phyloP scores from a whole-genome alignment of 768 basidiomycete genomes.

The Tulasnella sp. region DNA sequence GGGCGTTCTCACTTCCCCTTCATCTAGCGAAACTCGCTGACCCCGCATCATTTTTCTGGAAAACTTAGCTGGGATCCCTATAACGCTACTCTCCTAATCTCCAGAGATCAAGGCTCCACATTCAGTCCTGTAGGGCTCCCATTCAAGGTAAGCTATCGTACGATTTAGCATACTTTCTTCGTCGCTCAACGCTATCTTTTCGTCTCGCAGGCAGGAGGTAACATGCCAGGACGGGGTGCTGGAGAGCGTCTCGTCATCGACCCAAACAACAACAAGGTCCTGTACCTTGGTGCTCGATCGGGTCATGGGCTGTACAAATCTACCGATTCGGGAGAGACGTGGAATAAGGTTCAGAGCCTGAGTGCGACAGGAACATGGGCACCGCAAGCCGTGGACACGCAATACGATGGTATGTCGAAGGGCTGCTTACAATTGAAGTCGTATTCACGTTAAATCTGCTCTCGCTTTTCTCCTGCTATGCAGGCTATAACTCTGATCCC shows the following conservation, averaged over 20 bases:
- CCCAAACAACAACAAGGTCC: conserved; percentile 48
- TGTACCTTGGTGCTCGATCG: conserved; percentile 52
- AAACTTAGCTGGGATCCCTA: conserved; percentile 36
- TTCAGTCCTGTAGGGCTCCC: conserved; percentile 40
- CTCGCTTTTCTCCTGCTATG: too few relatives aligned
- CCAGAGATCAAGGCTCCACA: conserved; percentile 45
- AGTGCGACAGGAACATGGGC: too few relatives aligned
- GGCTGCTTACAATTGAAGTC: too few relatives aligned
- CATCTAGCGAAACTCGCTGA: too few relatives aligned
- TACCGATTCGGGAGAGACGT: conserved; percentile 44
- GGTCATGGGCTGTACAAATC: conserved; percentile 60
- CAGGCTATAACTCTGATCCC: conserved; percentile 4
- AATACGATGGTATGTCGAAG: too few relatives aligned
- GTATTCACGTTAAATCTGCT: too few relatives aligned
- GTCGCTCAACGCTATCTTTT: too few relatives aligned
- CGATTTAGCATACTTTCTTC: too few relatives aligned
- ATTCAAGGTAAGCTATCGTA: conserved; percentile 33
- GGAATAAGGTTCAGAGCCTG: conserved; percentile 37
- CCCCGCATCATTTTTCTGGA: too few relatives aligned
- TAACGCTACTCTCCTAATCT: conserved; percentile 51
- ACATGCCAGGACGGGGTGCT: conserved; percentile 46
- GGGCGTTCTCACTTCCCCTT: conserved; percentile 19
- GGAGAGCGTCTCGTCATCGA: conserved; percentile 47
- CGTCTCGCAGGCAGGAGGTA: conserved; percentile 49
- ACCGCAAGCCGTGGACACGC: too few relatives aligned